These are phyloP conservation scores for Phaeosphaeria sp. DNA, from an alignment of 2,329 filamentous ascomycete species.

Conservation along the genomic window DNA sequence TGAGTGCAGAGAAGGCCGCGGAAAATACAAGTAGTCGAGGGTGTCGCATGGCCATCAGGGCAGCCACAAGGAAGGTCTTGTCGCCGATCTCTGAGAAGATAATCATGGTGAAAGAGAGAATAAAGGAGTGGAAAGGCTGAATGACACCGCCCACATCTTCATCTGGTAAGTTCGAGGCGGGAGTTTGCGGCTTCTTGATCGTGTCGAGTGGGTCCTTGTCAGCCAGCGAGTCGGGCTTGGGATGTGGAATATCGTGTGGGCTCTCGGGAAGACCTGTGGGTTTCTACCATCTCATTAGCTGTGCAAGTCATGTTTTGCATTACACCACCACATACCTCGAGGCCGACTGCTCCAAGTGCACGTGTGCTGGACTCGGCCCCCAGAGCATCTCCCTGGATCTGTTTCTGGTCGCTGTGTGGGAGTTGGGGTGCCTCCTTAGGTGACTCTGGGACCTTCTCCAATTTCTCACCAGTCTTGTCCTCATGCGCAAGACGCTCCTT, in stretches of 20 bases:
- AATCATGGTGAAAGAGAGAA: conserved; percentile 96
- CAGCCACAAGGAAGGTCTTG: conserved; percentile 97
- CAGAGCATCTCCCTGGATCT: conserved; percentile 43
- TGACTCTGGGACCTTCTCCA: conserved; percentile 77
- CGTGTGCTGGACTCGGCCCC: conserved; percentile 20
- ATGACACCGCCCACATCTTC: conserved; percentile 68
- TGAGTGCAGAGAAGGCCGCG: conserved; percentile 87
- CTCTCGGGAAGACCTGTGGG: conserved; percentile 80
- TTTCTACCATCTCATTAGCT: conserved; percentile 62
- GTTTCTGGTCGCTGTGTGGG: conserved; percentile 80
- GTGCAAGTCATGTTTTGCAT: neutral
- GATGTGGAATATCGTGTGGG: conserved; percentile 75
- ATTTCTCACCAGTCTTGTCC: conserved; percentile 67
- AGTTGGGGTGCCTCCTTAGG: conserved; percentile 86
- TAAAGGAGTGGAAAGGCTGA: conserved; percentile 83
- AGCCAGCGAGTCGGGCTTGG: conserved; percentile 67
- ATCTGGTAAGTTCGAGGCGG: conserved; percentile 39
- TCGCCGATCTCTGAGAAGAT: conserved; percentile 95
- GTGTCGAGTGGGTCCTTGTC: conserved; percentile 64
- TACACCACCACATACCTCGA: conserved; percentile 38
- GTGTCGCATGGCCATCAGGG: conserved; percentile 99
- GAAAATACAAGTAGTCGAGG: conserved; percentile 92
- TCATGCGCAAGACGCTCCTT: conserved; percentile 76
- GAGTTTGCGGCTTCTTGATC: conserved; percentile 30
- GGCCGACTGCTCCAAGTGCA: conserved; percentile 44